Evolutionary conservation across 164 flowering plant species (phyloP).

Genomic region (Liquidambar formosana): DNA sequence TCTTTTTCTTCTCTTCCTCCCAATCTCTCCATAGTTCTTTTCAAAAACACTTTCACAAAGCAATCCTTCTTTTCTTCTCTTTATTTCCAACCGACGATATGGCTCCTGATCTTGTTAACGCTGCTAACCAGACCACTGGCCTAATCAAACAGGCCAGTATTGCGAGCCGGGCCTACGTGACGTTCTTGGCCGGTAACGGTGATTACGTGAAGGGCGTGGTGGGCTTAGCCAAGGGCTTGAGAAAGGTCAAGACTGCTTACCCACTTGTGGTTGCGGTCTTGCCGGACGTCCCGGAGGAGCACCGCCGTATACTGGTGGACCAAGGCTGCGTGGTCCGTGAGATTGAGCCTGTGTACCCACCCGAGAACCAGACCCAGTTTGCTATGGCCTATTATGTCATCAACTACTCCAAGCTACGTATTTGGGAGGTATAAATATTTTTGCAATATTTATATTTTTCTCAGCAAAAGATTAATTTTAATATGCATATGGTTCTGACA

Average conservation of each 20-base stretch:
- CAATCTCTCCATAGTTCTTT: too few species aligned
- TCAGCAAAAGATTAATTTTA: too few species aligned
- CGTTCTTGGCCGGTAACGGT: conserved; percentile 56
- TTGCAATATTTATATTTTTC: too few species aligned
- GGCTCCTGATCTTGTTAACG: conserved; percentile 19
- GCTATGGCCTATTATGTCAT: conserved; percentile 68
- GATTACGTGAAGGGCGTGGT: conserved; percentile 66
- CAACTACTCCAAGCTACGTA: conserved; percentile 73
- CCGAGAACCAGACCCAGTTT: conserved; percentile 49
- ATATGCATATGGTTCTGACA: too few species aligned
- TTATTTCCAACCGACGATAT: not conserved
- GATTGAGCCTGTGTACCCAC: conserved; percentile 57
- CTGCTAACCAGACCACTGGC: not conserved
- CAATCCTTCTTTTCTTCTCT: too few species aligned
- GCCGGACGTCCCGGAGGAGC: conserved; percentile 65
- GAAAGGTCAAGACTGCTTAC: conserved; percentile 46
- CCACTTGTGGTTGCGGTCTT: conserved; percentile 61
- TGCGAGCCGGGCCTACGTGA: conserved; percentile 41
- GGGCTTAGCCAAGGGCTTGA: conserved; percentile 58
- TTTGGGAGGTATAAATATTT: conserved; percentile 52
- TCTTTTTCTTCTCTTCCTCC: too few species aligned
- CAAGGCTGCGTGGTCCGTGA: conserved; percentile 59
- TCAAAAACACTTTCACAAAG: too few species aligned
- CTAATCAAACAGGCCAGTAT: conserved; percentile 9
- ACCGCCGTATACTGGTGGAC: conserved; percentile 39